These are phyloP conservation scores for Ascomycota sp. DNA, from an alignment of 2,329 filamentous ascomycete genomes.

Conservation along the genomic window DNA sequence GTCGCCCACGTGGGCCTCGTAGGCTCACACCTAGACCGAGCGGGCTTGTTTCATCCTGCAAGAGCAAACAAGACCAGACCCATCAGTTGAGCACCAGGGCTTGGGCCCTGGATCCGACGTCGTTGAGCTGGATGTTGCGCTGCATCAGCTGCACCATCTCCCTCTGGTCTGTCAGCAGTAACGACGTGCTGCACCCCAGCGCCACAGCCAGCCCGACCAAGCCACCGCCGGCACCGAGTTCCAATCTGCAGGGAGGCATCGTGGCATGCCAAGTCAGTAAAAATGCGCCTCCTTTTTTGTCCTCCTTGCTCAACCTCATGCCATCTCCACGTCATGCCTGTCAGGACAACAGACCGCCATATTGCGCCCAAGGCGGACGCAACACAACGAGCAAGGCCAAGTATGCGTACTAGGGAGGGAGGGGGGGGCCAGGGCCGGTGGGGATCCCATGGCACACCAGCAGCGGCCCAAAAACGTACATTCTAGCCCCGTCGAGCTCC, in stretches of 20 bases:
- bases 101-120: conserved; percentile 38
- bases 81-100: conserved; percentile 67
- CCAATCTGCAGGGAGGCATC: conserved; percentile 39
- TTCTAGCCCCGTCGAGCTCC: conserved; percentile 44
- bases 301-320: background rate
- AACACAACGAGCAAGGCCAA: too few relatives aligned
- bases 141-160: conserved; percentile 75
- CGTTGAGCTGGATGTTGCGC: conserved; percentile 70
- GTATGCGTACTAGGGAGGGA: too few relatives aligned
- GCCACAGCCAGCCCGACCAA: conserved; percentile 53
- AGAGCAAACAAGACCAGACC: background rate
- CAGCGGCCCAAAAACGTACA: conserved; percentile 46
- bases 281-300: too few relatives aligned
- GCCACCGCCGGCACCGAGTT: conserved; percentile 81
- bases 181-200: conserved; percentile 28
- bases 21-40: conserved; percentile 1
- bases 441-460: background rate
- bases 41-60: background rate
- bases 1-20: background rate
- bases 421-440: background rate
- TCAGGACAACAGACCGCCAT: too few relatives aligned
- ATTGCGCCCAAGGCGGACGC: too few relatives aligned
- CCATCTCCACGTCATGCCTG: too few relatives aligned
- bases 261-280: conserved; percentile 7
- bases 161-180: conserved; percentile 72